Evolutionary conservation across 768 basidiomycete species (phyloP), one percentile per base, ranked within the genome.

Genomic region (Glaciozyma martinii): DNA sequence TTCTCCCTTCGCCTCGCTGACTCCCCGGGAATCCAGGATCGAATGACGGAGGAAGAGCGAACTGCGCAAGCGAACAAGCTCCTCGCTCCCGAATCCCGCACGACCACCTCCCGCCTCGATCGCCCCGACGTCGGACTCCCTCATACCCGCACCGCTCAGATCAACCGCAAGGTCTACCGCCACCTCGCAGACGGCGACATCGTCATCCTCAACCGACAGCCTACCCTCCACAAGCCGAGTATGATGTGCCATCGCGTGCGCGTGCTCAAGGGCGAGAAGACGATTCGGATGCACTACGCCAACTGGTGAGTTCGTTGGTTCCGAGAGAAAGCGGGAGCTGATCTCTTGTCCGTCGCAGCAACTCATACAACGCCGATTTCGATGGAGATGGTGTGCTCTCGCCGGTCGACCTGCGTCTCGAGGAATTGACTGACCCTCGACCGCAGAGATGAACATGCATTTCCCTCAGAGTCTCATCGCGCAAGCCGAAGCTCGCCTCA

Each of bases 221-320:
- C 95, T 10, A 98, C 95, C 2, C 81, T 99, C 59, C 95, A 99
- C 76, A 99, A 99, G 75, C 94, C 95, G 27, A 91, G 89, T 81
- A 99, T 99, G 94, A 99, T 99, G 95, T 87, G 86, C 12, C 95
- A 99, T 76, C 87, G 84, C 71, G 94, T 94, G 21, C 86, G 86
- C 62, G 87, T 98, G 25, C 76, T 99, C 67, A 83, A 85, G 66
- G 95, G 94, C 30, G 95, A 99, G 78, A 99, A 97, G 80, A 98
- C 95, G 0, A 98, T 99, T 75, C 84, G 95, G 19, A 93, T 99
- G 93, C 95, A 99, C 79, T 99, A 99, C 75, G 94, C 95, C 30
- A 99, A 99, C 74, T 99, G 94, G 92, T 94, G 65, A 53, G 72
- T 56, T 27, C 32, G 1, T 62, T 32, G 29, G 15, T 23, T 60